Evolutionary conservation across 176 grass and related monocot species (phyloP), one percentile per base, ranked within the genome.

Genomic region (Oropetium thomaeum): DNA sequence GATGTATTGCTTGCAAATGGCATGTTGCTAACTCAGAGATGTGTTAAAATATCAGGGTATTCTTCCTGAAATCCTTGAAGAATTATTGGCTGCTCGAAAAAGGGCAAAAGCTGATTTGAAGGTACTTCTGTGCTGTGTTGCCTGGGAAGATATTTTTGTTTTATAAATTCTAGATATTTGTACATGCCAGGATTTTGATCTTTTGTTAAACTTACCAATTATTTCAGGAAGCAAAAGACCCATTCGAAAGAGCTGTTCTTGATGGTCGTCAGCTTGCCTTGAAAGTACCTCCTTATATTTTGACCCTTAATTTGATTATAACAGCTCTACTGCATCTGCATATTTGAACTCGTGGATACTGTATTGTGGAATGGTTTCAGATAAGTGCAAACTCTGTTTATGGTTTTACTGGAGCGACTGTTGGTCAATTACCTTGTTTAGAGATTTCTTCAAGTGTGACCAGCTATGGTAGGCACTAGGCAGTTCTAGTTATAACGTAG

Each of bases 101-200:
- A 98, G 95, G 74, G 95, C 95, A 76, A 98, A 98, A 92, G 91
- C 95, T 83, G 91, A 98, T 93, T 72, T 98, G 79, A 98, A 98
- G 88, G 95, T 94, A 83, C 60, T 37, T 81, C 69, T 26, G 39
- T 87, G 52, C 43, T 26, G 44, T 65, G 43, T 58, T 74, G 30
- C 71, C 35, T 31, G n/a, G n/a, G n/a, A n/a, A n/a, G n/a, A n/a
- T n/a, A n/a, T n/a, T n/a, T n/a, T n/a, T n/a, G n/a, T n/a, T n/a
- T n/a, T n/a, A n/a, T n/a, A n/a, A 74, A 31, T 31, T 33, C n/a
- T 47, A 80, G 53, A 65, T 70, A 39, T 80, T 78, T 61, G 15
- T 88, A 32, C 67, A 77, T 71, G 19, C 44, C 17, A 33, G 19
- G 23, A 28, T 48, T 96, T 42, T 67, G 41, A 83, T 51, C 39